Percentiles rank a stretch among this genome's conserved stretches.
Evolutionary conservation across 2,329 filamentous ascomycete genomes (phyloP).

Genomic region (Juglanconis sp.): DNA sequence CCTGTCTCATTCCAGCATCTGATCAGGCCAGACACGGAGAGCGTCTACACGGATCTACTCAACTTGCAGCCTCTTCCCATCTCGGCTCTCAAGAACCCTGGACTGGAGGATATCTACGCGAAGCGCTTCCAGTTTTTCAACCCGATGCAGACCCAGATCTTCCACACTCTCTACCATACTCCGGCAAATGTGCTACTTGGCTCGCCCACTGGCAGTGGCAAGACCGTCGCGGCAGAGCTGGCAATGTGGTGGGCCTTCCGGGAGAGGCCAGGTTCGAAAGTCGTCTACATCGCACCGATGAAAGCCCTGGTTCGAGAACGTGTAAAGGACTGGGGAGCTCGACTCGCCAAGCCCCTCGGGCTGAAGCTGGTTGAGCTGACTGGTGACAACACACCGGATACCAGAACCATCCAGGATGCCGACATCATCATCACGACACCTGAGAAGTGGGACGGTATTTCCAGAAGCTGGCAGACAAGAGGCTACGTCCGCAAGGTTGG

Average conservation of each 20-base stretch:
- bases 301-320: conserved; percentile 95
- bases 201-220: conserved; percentile 94
- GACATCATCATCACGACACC: conserved; percentile 98
- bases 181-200: conserved; percentile 88
- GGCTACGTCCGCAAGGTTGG: conserved; percentile 93
- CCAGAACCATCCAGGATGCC: conserved; percentile 87
- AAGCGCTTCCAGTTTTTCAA: conserved; percentile 95
- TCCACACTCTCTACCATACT: conserved; percentile 94
- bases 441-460: conserved; percentile 99
- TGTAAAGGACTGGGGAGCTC: conserved; percentile 88
- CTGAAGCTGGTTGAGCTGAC: conserved; percentile 93
- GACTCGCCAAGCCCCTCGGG: conserved; percentile 78
- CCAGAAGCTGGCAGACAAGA: conserved; percentile 96
- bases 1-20: conserved; percentile 97
- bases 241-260: conserved; percentile 99
- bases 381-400: conserved; percentile 96
- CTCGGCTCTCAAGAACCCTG: conserved; percentile 79
- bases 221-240: conserved; percentile 92
- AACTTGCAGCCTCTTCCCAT: conserved; percentile 89
- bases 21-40: conserved; percentile 95
- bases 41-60: conserved; percentile 90
- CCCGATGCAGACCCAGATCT: conserved; percentile 98
- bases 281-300: conserved; percentile 99
- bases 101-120: conserved; percentile 82
- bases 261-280: conserved; percentile 89